Conservation (phyloP, 2,329 filamentous ascomycete genomes). For the Colletotrichum higginsianum region DNA sequence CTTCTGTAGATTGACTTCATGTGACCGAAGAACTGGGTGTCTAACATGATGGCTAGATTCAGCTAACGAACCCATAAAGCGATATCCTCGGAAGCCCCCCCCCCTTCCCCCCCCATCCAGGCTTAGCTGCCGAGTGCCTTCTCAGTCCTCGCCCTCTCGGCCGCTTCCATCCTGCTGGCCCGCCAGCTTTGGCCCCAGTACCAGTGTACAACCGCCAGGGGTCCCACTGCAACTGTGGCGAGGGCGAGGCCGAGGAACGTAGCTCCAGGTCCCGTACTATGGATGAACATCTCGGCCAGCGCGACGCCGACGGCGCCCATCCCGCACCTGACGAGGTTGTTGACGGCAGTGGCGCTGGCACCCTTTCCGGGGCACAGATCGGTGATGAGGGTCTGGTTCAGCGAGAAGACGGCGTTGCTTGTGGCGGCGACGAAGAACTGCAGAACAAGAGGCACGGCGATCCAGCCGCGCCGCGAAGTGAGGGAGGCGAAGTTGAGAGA, state of each 20-base stretch:
- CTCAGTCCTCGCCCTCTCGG: background rate
- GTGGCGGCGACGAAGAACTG: slow-evolving; percentile 55
- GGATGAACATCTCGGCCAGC: slow-evolving; percentile 13
- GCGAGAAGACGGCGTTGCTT: slow-evolving; percentile 55
- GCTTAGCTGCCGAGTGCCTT: background rate
- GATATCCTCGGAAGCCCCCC: too few species aligned
- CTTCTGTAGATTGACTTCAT: background rate
- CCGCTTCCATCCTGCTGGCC: slow-evolving; percentile 12
- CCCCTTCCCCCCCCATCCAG: too few species aligned
- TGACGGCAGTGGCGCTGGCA: slow-evolving; percentile 52
- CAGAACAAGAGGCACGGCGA: slow-evolving; percentile 47
- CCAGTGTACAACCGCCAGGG: slow-evolving; percentile 31
- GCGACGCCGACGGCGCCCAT: slow-evolving; percentile 28
- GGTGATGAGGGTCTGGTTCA: slow-evolving; percentile 52
- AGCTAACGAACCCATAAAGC: too few species aligned
- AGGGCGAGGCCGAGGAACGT: slow-evolving; percentile 30
- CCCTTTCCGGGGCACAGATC: slow-evolving; percentile 51
- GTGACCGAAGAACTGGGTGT: too few species aligned
- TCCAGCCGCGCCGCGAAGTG: slow-evolving; percentile 44
- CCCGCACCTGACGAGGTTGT: slow-evolving; percentile 48
- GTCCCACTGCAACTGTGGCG: slow-evolving; percentile 18
- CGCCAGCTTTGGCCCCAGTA: slow-evolving; percentile 39
- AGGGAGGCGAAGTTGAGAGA: slow-evolving; percentile 45
- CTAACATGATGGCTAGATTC: too few species aligned
- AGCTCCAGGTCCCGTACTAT: slow-evolving; percentile 4